A percentile compares a stretch with the other conserved stretches of the same genome.
Evolutionary conservation across 345 rosid genomes (phyloP).

Genomic region (Kernera saxatilis): DNA sequence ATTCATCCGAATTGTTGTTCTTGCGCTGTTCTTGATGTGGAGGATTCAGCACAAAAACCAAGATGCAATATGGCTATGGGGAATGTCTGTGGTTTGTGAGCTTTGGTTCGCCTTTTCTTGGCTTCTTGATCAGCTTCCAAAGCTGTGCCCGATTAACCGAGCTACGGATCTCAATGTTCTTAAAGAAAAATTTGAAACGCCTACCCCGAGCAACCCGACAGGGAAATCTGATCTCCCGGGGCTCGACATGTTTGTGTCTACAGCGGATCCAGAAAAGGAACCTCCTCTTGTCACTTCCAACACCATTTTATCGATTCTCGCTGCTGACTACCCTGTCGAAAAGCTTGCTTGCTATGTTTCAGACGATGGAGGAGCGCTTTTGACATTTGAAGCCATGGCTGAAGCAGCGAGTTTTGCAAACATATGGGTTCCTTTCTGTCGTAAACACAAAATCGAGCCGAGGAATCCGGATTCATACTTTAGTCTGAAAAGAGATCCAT

Average conservation of each 20-base stretch:
- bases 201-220: slow-evolving; percentile 60
- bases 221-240: slow-evolving; percentile 99
- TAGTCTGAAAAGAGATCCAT: slow-evolving; percentile 92
- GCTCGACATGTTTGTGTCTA: slow-evolving; percentile 83
- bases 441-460: slow-evolving; percentile 88
- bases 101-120: slow-evolving; percentile 96
- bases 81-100: slow-evolving; percentile 97
- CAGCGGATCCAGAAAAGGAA: slow-evolving; percentile 99
- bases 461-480: slow-evolving; percentile 95
- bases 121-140: slow-evolving; percentile 98
- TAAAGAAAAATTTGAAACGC: slow-evolving; percentile 88
- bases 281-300: slow-evolving; percentile 99
- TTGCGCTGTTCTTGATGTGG: slow-evolving; percentile 78
- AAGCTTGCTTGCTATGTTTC: slow-evolving; percentile 98
- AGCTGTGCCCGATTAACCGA: slow-evolving; percentile 81
- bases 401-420: slow-evolving; percentile 98
- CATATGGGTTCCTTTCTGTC: slow-evolving; percentile 93
- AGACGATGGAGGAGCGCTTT: slow-evolving; percentile 96
- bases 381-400: slow-evolving; percentile 98
- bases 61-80: slow-evolving; percentile 95
- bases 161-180: slow-evolving; percentile 90
- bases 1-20: slow-evolving; percentile 61
- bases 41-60: slow-evolving; percentile 54
- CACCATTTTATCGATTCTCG: slow-evolving; percentile 91
- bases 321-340: slow-evolving; percentile 90